These are phyloP conservation scores for Setomelanomma holmii DNA, from an alignment of 2,329 filamentous ascomycete species.

Conservation along the genomic window DNA sequence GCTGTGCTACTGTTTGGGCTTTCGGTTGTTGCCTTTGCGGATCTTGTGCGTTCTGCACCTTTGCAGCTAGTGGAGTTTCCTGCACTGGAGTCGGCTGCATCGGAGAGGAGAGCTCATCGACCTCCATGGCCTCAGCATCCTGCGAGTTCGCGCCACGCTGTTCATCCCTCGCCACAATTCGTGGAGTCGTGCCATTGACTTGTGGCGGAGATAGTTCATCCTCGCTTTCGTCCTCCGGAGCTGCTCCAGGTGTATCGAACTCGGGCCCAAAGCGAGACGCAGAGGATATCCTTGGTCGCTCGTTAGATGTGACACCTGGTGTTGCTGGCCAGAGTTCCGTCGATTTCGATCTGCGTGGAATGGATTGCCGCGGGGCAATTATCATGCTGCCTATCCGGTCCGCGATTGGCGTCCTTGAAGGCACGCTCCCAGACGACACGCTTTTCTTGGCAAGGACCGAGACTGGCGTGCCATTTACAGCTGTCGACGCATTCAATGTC, in stretches of 20 bases:
- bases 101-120: slow-evolving; percentile 27
- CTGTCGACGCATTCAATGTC: slow-evolving; percentile 8
- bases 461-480: slow-evolving; percentile 18
- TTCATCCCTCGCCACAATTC: slow-evolving; percentile 12
- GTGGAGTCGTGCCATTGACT: slow-evolving; percentile 14
- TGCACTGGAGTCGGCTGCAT: slow-evolving; percentile 14
- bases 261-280: slow-evolving; percentile 16
- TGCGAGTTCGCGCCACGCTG: not conserved
- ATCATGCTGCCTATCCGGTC: slow-evolving; percentile 8
- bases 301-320: slow-evolving; percentile 25
- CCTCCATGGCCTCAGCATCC: slow-evolving; percentile 21
- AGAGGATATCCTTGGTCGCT: slow-evolving; percentile 16
- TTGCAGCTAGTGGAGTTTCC: slow-evolving; percentile 4
- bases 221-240: slow-evolving; percentile 30
- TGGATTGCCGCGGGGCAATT: slow-evolving; percentile 17
- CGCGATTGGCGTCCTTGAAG: slow-evolving; percentile 15
- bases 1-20: not conserved
- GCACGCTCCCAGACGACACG: not conserved
- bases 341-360: slow-evolving; percentile 25
- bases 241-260: slow-evolving; percentile 21
- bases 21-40: not conserved
- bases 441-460: slow-evolving; percentile 14
- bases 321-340: slow-evolving; percentile 32
- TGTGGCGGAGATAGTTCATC: slow-evolving; percentile 38
- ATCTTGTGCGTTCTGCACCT: slow-evolving; percentile 1